Evolutionary conservation across 805 yeast genomes (phyloP), one percentile per base, ranked within the genome.

Genomic region (Ascoidea asiatica): DNA sequence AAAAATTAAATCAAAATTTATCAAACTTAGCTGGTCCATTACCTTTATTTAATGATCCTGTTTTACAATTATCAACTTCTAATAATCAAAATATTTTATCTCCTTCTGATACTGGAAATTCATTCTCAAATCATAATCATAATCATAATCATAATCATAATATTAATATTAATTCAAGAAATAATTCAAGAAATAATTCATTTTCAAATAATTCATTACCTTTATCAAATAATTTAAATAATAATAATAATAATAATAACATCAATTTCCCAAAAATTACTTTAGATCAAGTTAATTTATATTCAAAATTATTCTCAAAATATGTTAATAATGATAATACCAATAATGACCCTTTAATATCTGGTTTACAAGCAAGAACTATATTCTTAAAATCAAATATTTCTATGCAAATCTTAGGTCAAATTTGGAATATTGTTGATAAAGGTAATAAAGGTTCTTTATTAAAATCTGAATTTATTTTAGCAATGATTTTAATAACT

Each of bases 401-500:
- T 46, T 87, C 95, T 21, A 81, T 80, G 35, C 73, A 74, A 21
- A 72, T 78, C 1, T 67, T 92, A 49, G 95, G 94, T 46, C 82
- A 80, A 57, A 80, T 92, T 47, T 92, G 98, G 98, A 73, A 73
- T 44, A 67, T 90, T 46, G 92, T 84, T 39, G 98, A 92, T 59
- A 76, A 78, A 48, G 72, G 73, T 44, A 79, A 79, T 52, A 63
- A 73, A 1, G 98, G 98, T 4, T 68, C 74, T 45, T 73, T 92
- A 53, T 70, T 74, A 46, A 74, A 79, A 56, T 71, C 79, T 15
- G 89, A 86, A 58, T 92, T 92, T 54, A 75, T 86, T 40, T 75
- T 90, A 54, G 97, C 97, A 5, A 90, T 92, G 98, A 95, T 85
- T 62, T 70, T 92, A 57, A 86, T 92, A 50, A 97, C 90, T 61